These are phyloP conservation scores for Schizopora paradoxa DNA, from an alignment of 1,284 basidiomycete species.

Conservation along the genomic window DNA sequence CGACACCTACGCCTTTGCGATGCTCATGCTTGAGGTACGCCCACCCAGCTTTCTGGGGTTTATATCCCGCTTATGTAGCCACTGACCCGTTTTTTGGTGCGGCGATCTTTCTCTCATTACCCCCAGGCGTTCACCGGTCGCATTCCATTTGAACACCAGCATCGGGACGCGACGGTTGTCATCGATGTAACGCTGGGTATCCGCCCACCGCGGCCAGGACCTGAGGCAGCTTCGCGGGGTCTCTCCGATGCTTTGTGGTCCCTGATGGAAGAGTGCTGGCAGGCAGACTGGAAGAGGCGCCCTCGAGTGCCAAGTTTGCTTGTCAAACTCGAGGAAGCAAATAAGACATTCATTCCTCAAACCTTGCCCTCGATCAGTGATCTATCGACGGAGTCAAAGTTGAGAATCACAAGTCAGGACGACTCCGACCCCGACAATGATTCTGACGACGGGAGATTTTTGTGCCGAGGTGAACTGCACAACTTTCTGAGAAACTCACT, in stretches of 20 bases:
- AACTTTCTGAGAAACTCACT: too few relatives aligned
- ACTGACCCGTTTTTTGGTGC: background rate
- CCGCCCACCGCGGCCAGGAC: background rate
- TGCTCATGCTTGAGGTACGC: slow-evolving; percentile 7
- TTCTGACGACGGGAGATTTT: background rate
- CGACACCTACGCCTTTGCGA: slow-evolving; percentile 10
- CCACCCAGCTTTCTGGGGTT: background rate
- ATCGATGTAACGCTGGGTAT: slow-evolving; percentile 2
- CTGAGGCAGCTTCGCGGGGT: background rate
- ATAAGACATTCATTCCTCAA: background rate
- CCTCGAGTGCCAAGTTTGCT: background rate
- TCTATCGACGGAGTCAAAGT: too few relatives aligned
- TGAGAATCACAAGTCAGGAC: too few relatives aligned
- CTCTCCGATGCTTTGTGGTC: slow-evolving; percentile 7
- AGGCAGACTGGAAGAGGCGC: background rate
- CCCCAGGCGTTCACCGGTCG: slow-evolving; percentile 8
- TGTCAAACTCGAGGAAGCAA: background rate
- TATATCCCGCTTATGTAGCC: too few relatives aligned
- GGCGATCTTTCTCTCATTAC: background rate
- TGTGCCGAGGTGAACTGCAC: background rate
- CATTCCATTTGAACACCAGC: background rate
- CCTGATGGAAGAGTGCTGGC: slow-evolving; percentile 8
- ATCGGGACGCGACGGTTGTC: slow-evolving; percentile 2
- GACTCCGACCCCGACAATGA: background rate
- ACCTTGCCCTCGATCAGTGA: too few relatives aligned